A percentile compares a stretch with the other conserved stretches of the same genome.
Evolutionary conservation across 108 stramenopile species (phyloP).

Genomic region (Cyclotella kingstonii): DNA sequence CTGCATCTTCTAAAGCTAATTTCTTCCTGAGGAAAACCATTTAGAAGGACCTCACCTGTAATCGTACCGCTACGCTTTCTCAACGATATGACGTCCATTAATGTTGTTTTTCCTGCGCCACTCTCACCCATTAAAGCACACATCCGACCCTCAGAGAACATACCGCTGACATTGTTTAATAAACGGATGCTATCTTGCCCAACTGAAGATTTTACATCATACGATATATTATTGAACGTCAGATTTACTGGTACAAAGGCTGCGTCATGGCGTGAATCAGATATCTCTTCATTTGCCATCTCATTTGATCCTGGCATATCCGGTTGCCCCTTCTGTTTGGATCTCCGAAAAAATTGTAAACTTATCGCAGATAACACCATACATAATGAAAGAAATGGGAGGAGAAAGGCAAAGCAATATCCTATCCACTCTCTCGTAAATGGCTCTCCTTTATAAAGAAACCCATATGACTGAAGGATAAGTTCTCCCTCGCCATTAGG

Average conservation of each 20-base stretch:
- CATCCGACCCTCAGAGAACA: slow-evolving; percentile 32
- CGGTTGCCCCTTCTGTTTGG: slow-evolving; percentile 13
- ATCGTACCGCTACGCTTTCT: slow-evolving; percentile 40
- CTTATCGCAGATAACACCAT: slow-evolving; percentile 40
- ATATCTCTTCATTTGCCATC: slow-evolving; percentile 10
- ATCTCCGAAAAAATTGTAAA: slow-evolving; percentile 37
- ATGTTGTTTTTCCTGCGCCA: slow-evolving; percentile 22
- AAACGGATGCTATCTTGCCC: slow-evolving; percentile 21
- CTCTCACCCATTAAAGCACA: slow-evolving; percentile 33
- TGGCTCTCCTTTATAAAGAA: slow-evolving; percentile 27
- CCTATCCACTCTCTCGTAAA: slow-evolving; percentile 62
- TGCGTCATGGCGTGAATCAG: neutral
- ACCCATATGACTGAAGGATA: slow-evolving; percentile 51
- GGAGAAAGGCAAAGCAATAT: slow-evolving; percentile 57
- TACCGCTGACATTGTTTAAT: slow-evolving; percentile 36
- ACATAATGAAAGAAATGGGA: slow-evolving; percentile 39
- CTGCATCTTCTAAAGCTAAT: slow-evolving; percentile 40
- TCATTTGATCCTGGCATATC: slow-evolving; percentile 9
- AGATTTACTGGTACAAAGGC: slow-evolving; percentile 36
- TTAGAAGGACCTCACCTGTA: slow-evolving; percentile 52
- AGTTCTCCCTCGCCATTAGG: slow-evolving; percentile 26
- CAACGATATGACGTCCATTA: slow-evolving; percentile 47
- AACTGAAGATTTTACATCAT: slow-evolving; percentile 34
- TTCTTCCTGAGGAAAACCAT: slow-evolving; percentile 42
- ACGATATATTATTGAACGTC: slow-evolving; percentile 31